Conservation (phyloP, 2,329 filamentous ascomycete genomes). For the Exutisphaerella laricina region DNA sequence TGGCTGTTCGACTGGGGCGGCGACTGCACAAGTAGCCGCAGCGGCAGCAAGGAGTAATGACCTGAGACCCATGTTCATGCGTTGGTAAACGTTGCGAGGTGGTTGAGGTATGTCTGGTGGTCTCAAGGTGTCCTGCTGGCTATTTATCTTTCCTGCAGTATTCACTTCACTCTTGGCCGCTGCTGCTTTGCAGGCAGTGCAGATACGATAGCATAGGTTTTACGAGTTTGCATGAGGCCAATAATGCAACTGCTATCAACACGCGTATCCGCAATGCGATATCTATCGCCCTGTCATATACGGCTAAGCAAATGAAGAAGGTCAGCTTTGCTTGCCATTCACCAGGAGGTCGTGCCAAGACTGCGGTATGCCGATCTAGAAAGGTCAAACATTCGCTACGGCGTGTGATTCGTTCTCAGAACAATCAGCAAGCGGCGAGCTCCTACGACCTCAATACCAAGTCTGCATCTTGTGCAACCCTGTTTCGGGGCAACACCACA, state of each 20-base stretch:
- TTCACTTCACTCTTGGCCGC: not conserved
- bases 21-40: slow-evolving; percentile 18
- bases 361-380: slow-evolving; percentile 16
- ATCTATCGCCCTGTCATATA: slow-evolving; percentile 11
- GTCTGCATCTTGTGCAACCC: slow-evolving; percentile 16
- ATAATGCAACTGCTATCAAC: slow-evolving; percentile 3
- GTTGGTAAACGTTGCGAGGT: too few species aligned
- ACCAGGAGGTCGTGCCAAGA: slow-evolving; percentile 11
- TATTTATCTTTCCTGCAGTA: too few species aligned
- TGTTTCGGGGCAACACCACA: slow-evolving; percentile 8
- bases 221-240: too few species aligned
- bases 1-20: slow-evolving; percentile 21
- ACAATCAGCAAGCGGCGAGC: slow-evolving; percentile 1
- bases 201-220: slow-evolving; percentile 4
- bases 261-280: slow-evolving; percentile 17
- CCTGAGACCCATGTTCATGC: slow-evolving; percentile 22
- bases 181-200: slow-evolving; percentile 1
- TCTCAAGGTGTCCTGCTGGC: too few species aligned
- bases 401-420: slow-evolving; percentile 13
- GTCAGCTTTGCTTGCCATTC: not conserved
- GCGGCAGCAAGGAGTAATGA: slow-evolving; percentile 18
- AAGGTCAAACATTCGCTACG: slow-evolving; percentile 6
- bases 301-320: slow-evolving; percentile 6
- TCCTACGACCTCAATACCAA: slow-evolving; percentile 9
- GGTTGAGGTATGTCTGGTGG: too few species aligned